A percentile compares a stretch with the other conserved stretches of the same genome.
Evolutionary conservation across 75 land plant genomes (phyloP).

Genomic region (Larix kaempferi): DNA sequence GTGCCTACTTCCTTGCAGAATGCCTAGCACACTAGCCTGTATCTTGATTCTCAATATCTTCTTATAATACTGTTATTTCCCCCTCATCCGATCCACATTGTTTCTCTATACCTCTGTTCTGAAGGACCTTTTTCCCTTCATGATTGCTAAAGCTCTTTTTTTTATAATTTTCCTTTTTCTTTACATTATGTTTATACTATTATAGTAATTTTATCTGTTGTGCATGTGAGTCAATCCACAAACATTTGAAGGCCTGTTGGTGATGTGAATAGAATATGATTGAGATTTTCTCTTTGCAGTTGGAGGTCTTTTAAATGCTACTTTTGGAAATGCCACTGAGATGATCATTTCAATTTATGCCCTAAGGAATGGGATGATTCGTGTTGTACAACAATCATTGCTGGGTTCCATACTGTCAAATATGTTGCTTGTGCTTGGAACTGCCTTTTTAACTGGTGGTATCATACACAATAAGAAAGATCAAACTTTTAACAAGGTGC

Average conservation of each 20-base stretch:
- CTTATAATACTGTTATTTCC: not conserved
- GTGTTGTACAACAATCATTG: slow-evolving; percentile 78
- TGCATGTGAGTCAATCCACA: not conserved
- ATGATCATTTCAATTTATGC: slow-evolving; percentile 80
- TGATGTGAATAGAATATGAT: not conserved
- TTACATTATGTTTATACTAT: not conserved
- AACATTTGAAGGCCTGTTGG: not conserved
- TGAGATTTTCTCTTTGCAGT: slow-evolving; percentile 37
- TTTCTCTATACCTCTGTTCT: not conserved
- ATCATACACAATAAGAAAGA: slow-evolving; percentile 39
- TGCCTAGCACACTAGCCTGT: not conserved
- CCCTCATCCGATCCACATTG: not conserved
- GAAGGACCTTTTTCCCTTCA: not conserved
- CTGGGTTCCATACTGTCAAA: slow-evolving; percentile 85
- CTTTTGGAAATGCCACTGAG: slow-evolving; percentile 94
- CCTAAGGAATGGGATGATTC: slow-evolving; percentile 59
- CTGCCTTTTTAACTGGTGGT: slow-evolving; percentile 75
- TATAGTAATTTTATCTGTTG: not conserved
- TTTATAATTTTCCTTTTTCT: not conserved
- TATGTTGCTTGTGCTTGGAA: slow-evolving; percentile 79
- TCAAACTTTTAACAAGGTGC: slow-evolving; percentile 68
- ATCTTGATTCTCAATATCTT: not conserved
- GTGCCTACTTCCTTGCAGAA: not conserved
- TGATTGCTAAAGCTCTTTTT: not conserved
- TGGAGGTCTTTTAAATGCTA: slow-evolving; percentile 85